Evolutionary conservation across 306 rosid species (phyloP).

Genomic region (Inga leiocalycina): DNA sequence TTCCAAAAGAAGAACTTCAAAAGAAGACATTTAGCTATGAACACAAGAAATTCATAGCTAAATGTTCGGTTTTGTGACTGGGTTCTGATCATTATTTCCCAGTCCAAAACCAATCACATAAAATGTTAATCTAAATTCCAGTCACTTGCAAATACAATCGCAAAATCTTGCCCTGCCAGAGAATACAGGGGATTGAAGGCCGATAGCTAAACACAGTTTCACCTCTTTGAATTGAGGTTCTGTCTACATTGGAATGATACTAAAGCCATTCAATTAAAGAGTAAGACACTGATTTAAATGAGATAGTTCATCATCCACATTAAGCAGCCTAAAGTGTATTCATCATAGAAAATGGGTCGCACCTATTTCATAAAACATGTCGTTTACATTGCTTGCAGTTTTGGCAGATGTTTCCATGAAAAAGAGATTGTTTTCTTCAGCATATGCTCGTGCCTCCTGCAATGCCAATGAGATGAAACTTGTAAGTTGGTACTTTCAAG

Average conservation of each 20-base stretch:
- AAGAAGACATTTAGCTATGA: not conserved
- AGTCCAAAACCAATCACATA: not conserved
- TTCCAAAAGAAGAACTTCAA: not conserved
- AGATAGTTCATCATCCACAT: not conserved
- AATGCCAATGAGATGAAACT: conserved; percentile 21
- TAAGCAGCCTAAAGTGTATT: not conserved
- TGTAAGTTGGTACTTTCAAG: conserved; percentile 25
- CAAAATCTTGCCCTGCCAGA: not conserved
- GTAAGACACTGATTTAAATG: not conserved
- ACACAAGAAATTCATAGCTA: not conserved
- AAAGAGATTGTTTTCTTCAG: conserved; percentile 44
- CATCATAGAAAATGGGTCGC: not conserved
- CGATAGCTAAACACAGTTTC: not conserved
- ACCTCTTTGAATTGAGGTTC: not conserved
- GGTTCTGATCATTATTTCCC: conserved; percentile 1
- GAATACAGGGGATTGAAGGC: no score
- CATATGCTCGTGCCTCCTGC: conserved; percentile 42
- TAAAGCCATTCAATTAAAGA: not conserved
- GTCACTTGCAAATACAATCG: not conserved
- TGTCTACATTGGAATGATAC: not conserved
- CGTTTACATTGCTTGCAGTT: conserved; percentile 45
- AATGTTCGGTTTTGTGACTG: not conserved
- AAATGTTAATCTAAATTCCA: conserved; percentile 14
- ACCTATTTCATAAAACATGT: conserved; percentile 50
- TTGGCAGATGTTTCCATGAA: conserved; percentile 52